Conservation (phyloP, 1,139 yeast genomes). For the Wickerhamomyces sp. region DNA sequence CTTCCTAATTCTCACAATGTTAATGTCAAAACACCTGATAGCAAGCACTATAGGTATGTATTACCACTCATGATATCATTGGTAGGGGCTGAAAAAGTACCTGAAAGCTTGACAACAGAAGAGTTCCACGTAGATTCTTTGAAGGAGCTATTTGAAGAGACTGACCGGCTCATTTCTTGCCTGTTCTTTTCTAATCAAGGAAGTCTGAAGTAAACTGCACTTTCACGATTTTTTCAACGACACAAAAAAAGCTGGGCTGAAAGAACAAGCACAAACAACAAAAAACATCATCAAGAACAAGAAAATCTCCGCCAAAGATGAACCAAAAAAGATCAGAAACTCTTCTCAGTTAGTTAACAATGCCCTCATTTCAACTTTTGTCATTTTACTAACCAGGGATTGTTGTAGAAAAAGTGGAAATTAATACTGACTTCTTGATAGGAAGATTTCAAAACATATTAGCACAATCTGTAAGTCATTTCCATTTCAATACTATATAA, state of each 20-base stretch:
- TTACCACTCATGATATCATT: background rate
- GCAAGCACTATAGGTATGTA: background rate
- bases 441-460: constrained; percentile 29
- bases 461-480: constrained; percentile 21
- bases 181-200: background rate
- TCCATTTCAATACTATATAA: background rate
- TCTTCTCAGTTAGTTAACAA: constrained; percentile 20
- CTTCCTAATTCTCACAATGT: background rate
- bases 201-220: no score
- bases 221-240: background rate
- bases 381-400: background rate
- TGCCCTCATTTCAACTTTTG: background rate
- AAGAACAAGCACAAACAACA: background rate
- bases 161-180: background rate
- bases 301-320: constrained; percentile 8
- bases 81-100: background rate
- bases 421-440: constrained; percentile 28
- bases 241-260: background rate
- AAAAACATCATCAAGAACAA: background rate
- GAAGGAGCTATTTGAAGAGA: background rate
- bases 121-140: background rate
- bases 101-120: background rate
- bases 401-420: constrained; percentile 26
- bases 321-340: constrained; percentile 24
- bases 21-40: no score